Percentiles rank a stretch among this genome's conserved stretches.
phyloP scores from a whole-genome alignment of 108 stramenopile species.

The Nitzschia sp. region DNA sequence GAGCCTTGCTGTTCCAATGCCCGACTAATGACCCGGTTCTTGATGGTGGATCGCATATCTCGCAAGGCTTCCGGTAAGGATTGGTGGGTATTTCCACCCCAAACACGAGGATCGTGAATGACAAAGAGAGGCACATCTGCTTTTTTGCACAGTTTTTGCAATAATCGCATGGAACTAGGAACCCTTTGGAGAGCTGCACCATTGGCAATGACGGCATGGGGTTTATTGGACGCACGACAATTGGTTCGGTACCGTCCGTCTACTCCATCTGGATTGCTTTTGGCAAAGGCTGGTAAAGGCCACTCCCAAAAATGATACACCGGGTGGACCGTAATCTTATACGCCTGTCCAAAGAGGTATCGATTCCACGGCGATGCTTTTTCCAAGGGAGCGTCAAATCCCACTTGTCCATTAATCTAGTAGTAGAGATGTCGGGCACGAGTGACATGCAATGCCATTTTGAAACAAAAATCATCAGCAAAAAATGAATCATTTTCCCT shows the following conservation, averaged over 20 bases:
- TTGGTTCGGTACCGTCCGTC: constrained; percentile 49
- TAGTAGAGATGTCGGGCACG: background rate
- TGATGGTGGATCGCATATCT: constrained; percentile 64
- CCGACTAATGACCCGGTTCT: constrained; percentile 58
- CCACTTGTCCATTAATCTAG: constrained; percentile 64
- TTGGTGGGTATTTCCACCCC: constrained; percentile 72
- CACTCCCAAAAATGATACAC: constrained; percentile 43
- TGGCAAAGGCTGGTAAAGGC: constrained; percentile 55
- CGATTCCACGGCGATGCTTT: constrained; percentile 43
- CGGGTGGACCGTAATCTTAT: constrained; percentile 52
- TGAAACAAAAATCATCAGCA: background rate
- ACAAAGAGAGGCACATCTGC: constrained; percentile 80
- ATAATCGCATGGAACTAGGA: constrained; percentile 70
- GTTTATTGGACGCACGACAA: constrained; percentile 80
- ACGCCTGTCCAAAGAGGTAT: constrained; percentile 55
- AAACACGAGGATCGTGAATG: constrained; percentile 76
- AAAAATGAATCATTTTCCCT: background rate
- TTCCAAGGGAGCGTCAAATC: constrained; percentile 66
- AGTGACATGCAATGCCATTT: background rate
- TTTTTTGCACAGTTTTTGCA: constrained; percentile 68
- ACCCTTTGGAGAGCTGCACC: constrained; percentile 84
- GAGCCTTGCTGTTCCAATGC: constrained; percentile 62
- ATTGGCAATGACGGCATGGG: constrained; percentile 88
- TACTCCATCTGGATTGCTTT: constrained; percentile 48
- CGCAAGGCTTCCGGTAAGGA: constrained; percentile 56